Evolutionary conservation across 306 rosid genomes (phyloP), one percentile per base, ranked within the genome.

Genomic region (Carpinus viminea): DNA sequence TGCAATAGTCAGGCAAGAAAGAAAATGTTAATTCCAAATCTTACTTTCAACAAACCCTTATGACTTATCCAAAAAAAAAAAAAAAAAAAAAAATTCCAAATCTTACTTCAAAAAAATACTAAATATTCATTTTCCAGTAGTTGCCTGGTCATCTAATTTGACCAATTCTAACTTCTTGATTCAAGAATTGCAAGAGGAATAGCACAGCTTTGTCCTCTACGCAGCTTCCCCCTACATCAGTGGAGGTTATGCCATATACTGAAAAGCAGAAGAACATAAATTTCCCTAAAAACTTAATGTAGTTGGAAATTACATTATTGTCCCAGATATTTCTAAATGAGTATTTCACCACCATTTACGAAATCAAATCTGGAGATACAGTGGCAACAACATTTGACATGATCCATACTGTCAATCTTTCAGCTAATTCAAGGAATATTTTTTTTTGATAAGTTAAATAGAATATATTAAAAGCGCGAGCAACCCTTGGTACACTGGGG

Each of bases 1-100:
- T 95, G 88, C 80, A 83, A 82, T 60, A 31, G 43, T 65, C 20
- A 70, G 45, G 68, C 61, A 54, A 70, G 48, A 81, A 80, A 69
- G 38, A 53, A 16, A 68, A 50, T 12, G 68, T 61, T 72, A 21
- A 64, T 70, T 73, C 69, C 61, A 62, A 57, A 13, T 21, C 52
- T 47, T 47, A 47, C 12, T 47, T 47, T 56, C 50, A 75, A 20
- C n/a, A n/a, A n/a, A n/a, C n/a, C n/a, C n/a, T n/a, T n/a, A n/a
- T n/a, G n/a, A n/a, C n/a, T n/a, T n/a, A n/a, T n/a, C n/a, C n/a
- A n/a, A n/a, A n/a, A n/a, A n/a, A n/a, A n/a, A n/a, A n/a, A n/a
- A n/a, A n/a, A n/a, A n/a, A n/a, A n/a, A n/a, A n/a, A n/a, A n/a
- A n/a, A n/a, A n/a, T n/a, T n/a, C n/a, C n/a, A n/a, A n/a, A n/a